Evolutionary conservation across 169 alveolate species (phyloP).

Genomic region (Babesia sp.): DNA sequence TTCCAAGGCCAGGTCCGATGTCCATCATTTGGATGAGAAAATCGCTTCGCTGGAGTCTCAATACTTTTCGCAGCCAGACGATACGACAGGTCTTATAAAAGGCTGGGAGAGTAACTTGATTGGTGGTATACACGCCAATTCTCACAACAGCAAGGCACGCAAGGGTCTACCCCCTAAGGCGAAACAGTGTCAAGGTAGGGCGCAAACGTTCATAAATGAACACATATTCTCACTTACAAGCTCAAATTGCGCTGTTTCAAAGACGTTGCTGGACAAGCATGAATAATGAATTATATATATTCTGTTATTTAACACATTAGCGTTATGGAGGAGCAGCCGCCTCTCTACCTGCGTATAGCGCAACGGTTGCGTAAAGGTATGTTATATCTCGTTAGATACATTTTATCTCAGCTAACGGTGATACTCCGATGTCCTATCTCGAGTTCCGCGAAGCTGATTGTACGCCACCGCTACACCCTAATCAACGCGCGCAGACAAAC

Average conservation of each 20-base stretch:
- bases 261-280: constrained; percentile 21
- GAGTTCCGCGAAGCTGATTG: constrained; percentile 69
- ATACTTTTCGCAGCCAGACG: constrained; percentile 58
- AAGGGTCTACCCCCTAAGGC: constrained; percentile 41
- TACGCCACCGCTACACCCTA: not conserved
- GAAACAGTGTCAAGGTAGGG: constrained; percentile 28
- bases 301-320: not conserved
- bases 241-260: constrained; percentile 60
- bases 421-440: constrained; percentile 57
- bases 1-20: constrained; percentile 33
- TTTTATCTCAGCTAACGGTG: constrained; percentile 33
- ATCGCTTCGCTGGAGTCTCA: constrained; percentile 65
- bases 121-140: constrained; percentile 12
- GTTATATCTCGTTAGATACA: not conserved
- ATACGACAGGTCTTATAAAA: constrained; percentile 61
- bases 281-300: not conserved
- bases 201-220: constrained; percentile 53
- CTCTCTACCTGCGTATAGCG: constrained; percentile 29
- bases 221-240: constrained; percentile 68
- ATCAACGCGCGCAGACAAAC: constrained; percentile 29
- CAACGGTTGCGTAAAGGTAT: constrained; percentile 34
- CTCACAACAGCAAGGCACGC: constrained; percentile 42
- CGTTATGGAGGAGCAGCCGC: constrained; percentile 31
- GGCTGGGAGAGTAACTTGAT: constrained; percentile 66
- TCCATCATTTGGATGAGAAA: constrained; percentile 56